Evolutionary conservation across 106 monocot genomes (phyloP).

Genomic region (Agapanthus africanus): DNA sequence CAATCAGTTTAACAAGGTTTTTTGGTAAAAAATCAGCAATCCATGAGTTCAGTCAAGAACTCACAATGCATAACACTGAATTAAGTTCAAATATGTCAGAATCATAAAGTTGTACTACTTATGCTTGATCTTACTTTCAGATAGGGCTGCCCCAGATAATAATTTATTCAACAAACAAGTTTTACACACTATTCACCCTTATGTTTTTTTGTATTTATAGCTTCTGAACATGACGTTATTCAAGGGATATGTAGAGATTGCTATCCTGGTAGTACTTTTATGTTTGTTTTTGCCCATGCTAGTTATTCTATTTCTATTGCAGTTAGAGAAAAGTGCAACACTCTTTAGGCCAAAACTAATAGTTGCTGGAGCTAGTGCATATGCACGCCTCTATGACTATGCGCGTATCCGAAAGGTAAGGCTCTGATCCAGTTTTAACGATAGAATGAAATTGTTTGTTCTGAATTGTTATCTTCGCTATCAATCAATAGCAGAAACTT

Average conservation of each 20-base stretch:
- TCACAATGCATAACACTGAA: too few species aligned
- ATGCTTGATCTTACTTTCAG: background rate
- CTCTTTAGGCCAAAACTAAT: slow-evolving; percentile 94
- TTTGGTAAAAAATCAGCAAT: background rate
- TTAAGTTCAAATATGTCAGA: background rate
- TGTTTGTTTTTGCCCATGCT: background rate
- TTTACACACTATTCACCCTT: background rate
- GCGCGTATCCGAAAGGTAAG: slow-evolving; percentile 74
- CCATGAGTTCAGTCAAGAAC: background rate
- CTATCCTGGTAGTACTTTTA: background rate
- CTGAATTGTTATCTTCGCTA: background rate
- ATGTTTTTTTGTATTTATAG: background rate
- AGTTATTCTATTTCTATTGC: slow-evolving; percentile 10
- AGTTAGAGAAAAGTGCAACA: slow-evolving; percentile 92
- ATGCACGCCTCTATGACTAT: slow-evolving; percentile 97
- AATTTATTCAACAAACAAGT: background rate
- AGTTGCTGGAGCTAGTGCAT: slow-evolving; percentile 98
- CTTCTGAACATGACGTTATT: background rate
- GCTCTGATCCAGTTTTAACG: background rate
- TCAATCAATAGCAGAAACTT: background rate
- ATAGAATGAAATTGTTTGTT: background rate
- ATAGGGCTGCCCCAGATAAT: background rate
- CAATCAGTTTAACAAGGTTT: background rate
- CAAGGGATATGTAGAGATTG: background rate
- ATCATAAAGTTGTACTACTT: background rate